Conservation (phyloP, 1,139 yeast species). For the Kodamaea derodonti region DNA sequence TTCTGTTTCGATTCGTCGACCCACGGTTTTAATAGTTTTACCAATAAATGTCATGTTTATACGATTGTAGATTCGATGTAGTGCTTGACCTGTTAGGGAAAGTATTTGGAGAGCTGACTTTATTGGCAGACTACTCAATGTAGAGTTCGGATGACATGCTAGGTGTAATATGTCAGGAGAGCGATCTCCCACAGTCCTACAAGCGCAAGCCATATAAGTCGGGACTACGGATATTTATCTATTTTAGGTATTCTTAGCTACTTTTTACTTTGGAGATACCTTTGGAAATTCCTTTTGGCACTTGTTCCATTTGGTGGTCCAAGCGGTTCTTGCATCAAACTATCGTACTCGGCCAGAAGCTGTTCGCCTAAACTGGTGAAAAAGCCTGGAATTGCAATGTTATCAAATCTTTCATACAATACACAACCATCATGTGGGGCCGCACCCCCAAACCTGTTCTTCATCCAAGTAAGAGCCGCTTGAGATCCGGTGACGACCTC, state of each 20-base stretch:
- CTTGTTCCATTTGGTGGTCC: constrained; percentile 2
- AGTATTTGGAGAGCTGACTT: too few relatives aligned
- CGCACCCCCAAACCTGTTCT: constrained; percentile 16
- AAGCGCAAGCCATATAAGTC: too few relatives aligned
- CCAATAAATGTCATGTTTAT: constrained; percentile 1
- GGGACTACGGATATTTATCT: too few relatives aligned
- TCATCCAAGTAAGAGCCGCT: constrained; percentile 16
- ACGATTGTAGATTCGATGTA: neutral
- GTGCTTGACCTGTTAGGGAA: neutral
- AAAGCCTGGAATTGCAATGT: constrained; percentile 14
- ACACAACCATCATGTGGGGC: constrained; percentile 25
- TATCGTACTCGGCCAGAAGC: neutral
- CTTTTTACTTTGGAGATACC: too few relatives aligned
- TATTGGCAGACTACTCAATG: too few relatives aligned
- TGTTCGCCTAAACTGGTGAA: constrained; percentile 4
- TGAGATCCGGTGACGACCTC: constrained; percentile 14
- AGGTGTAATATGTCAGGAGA: too few relatives aligned
- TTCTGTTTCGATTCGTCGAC: constrained; percentile 1
- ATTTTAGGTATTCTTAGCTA: too few relatives aligned
- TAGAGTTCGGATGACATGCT: too few relatives aligned
- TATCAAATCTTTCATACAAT: constrained; percentile 17
- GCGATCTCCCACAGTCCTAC: too few relatives aligned
- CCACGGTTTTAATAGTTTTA: neutral
- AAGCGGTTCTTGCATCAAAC: constrained; percentile 4
- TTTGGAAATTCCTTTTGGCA: neutral